These are phyloP conservation scores for Nepenthes alata DNA, from an alignment of 179 eudicot species.

Conservation along the genomic window DNA sequence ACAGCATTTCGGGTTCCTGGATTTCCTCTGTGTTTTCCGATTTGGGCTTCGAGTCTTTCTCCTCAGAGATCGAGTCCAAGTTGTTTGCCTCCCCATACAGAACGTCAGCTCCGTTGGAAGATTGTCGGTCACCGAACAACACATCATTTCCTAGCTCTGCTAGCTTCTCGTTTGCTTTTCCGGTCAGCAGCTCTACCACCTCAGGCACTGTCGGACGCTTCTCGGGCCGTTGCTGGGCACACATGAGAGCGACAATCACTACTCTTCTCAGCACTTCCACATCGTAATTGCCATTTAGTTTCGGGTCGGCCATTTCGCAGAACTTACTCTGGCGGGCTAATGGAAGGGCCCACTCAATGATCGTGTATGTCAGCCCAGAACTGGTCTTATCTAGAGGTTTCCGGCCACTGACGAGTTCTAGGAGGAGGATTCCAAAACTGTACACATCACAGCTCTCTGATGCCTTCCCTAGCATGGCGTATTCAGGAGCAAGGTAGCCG, in stretches of 20 bases:
- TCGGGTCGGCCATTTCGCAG: slow-evolving; percentile 59
- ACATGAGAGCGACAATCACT: slow-evolving; percentile 38
- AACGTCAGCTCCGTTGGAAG: no score
- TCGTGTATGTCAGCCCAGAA: slow-evolving; percentile 29
- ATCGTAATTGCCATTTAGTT: slow-evolving; percentile 44
- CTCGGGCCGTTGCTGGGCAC: slow-evolving; percentile 55
- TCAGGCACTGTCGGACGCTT: slow-evolving; percentile 74
- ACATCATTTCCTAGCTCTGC: slow-evolving; percentile 16
- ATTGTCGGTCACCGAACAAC: slow-evolving; percentile 10
- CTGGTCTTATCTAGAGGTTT: slow-evolving; percentile 57
- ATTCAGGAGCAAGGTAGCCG: slow-evolving; percentile 86
- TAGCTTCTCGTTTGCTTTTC: slow-evolving; percentile 54
- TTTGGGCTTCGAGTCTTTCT: slow-evolving; percentile 29
- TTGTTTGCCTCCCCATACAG: slow-evolving; percentile 14
- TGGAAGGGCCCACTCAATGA: slow-evolving; percentile 73
- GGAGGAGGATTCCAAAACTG: slow-evolving; percentile 78
- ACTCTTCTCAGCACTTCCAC: slow-evolving; percentile 60
- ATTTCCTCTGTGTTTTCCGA: background rate
- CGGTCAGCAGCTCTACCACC: slow-evolving; percentile 69
- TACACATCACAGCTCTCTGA: slow-evolving; percentile 85
- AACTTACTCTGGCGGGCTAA: slow-evolving; percentile 46
- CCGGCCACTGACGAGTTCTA: slow-evolving; percentile 72
- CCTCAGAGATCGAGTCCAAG: slow-evolving; percentile 38
- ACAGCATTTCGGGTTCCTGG: no score
- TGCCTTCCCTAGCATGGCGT: slow-evolving; percentile 73